Conservation (phyloP, 805 yeast genomes). For the Zygotorulaspora sp. region DNA sequence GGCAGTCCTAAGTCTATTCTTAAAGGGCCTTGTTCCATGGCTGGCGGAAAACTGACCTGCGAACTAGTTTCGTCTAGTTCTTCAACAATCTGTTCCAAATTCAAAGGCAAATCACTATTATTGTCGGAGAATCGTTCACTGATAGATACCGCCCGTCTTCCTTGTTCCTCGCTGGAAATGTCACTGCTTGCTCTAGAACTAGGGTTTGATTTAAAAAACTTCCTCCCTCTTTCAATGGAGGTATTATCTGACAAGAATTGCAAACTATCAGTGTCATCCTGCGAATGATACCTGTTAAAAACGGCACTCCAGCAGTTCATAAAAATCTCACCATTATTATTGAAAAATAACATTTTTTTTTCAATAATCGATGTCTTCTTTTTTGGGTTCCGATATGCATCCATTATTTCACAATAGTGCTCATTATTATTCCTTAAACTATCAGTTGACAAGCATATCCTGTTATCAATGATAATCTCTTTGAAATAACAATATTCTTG, state of each 20-base stretch:
- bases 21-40: constrained; percentile 13
- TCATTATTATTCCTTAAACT: constrained; percentile 22
- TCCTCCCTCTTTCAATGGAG: constrained; percentile 26
- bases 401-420: constrained; percentile 24
- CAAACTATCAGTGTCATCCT: neutral
- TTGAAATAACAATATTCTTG: neutral
- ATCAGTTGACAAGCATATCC: constrained; percentile 27
- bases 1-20: constrained; percentile 28
- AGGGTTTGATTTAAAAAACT: constrained; percentile 14
- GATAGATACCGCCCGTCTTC: constrained; percentile 16
- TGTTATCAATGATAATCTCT: constrained; percentile 19
- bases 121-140: constrained; percentile 7
- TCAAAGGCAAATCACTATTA: constrained; percentile 19
- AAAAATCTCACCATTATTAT: constrained; percentile 11
- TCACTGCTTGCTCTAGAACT: constrained; percentile 20
- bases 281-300: neutral
- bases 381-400: neutral
- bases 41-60: constrained; percentile 3
- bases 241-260: neutral
- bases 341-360: constrained; percentile 4
- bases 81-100: constrained; percentile 32
- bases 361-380: constrained; percentile 4
- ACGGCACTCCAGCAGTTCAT: constrained; percentile 17
- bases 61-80: constrained; percentile 21
- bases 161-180: constrained; percentile 28